phyloP scores from a whole-genome alignment of 768 basidiomycete species.

The Rhizopogon sp. region DNA sequence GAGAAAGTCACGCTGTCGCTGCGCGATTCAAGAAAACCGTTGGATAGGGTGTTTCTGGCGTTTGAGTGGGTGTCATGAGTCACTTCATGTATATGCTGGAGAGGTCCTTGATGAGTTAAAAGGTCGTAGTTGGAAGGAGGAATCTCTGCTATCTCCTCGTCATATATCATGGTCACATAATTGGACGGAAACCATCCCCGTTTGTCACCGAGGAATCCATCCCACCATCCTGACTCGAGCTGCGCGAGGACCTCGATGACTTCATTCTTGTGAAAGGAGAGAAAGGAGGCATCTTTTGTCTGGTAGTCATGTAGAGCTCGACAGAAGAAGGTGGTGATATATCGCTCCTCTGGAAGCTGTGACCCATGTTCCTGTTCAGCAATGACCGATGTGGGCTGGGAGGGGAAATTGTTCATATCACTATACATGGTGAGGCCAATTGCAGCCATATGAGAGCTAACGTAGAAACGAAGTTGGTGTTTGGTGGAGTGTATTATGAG shows the following conservation, averaged over 20 bases:
- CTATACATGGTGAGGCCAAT: constrained; percentile 17
- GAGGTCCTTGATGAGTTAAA: constrained; percentile 8
- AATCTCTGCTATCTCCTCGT: constrained; percentile 68
- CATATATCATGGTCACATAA: constrained; percentile 77
- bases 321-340: constrained; percentile 76
- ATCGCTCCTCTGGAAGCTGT: constrained; percentile 47
- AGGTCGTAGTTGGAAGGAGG: constrained; percentile 37
- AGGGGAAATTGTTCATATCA: constrained; percentile 10
- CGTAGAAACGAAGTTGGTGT: neutral
- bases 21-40: constrained; percentile 29
- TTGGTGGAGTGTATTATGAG: no score
- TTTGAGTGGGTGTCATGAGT: constrained; percentile 3
- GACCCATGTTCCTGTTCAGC: constrained; percentile 11
- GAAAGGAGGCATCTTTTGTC: constrained; percentile 81
- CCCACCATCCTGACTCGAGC: constrained; percentile 97
- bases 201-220: constrained; percentile 83
- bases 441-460: constrained; percentile 18
- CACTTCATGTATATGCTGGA: constrained; percentile 10
- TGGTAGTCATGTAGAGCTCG: constrained; percentile 89
- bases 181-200: constrained; percentile 98
- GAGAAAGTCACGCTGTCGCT: constrained; percentile 32
- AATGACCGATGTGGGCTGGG: constrained; percentile 11
- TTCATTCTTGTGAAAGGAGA: constrained; percentile 83
- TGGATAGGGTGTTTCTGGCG: constrained; percentile 29
- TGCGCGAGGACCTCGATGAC: constrained; percentile 91